phyloP scores from a whole-genome alignment of 495 filamentous ascomycete genomes.

The Copromyces sp. region DNA sequence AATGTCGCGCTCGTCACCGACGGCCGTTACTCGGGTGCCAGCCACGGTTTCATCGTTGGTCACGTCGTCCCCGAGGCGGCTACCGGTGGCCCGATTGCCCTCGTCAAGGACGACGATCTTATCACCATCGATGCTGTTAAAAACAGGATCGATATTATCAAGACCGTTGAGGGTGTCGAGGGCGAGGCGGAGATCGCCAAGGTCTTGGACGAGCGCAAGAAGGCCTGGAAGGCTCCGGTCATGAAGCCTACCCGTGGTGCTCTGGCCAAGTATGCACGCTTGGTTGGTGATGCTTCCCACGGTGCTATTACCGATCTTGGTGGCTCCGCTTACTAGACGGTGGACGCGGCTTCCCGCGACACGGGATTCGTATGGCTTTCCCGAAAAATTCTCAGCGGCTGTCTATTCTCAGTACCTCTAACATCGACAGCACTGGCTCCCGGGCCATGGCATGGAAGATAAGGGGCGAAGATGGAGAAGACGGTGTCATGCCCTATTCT shows the following conservation, averaged over 20 bases:
- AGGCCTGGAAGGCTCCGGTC: constrained; percentile 62
- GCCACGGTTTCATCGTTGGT: constrained; percentile 91
- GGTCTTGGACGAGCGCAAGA: constrained; percentile 58
- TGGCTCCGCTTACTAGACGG: constrained; percentile 15
- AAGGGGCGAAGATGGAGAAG: too few species aligned
- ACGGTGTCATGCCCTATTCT: too few species aligned
- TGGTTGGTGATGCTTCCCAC: constrained; percentile 46
- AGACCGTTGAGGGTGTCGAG: constrained; percentile 12
- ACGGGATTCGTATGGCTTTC: too few species aligned
- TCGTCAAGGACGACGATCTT: constrained; percentile 71
- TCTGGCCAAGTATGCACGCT: constrained; percentile 77
- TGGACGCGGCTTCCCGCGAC: too few species aligned
- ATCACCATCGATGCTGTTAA: constrained; percentile 78
- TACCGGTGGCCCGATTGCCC: constrained; percentile 70
- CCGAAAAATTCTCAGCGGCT: too few species aligned
- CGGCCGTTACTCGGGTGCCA: constrained; percentile 82
- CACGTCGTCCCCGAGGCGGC: constrained; percentile 89
- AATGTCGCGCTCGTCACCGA: constrained; percentile 93
- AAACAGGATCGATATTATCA: constrained; percentile 64
- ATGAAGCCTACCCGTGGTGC: constrained; percentile 74
- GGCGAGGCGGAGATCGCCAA: constrained; percentile 33
- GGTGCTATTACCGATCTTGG: constrained; percentile 43
- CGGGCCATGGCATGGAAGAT: too few species aligned
- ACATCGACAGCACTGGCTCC: too few species aligned
- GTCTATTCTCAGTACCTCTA: too few species aligned